Percentiles rank a stretch among this genome's conserved stretches.
phyloP scores from a whole-genome alignment of 345 rosid species.

The Syzygium aqueum region DNA sequence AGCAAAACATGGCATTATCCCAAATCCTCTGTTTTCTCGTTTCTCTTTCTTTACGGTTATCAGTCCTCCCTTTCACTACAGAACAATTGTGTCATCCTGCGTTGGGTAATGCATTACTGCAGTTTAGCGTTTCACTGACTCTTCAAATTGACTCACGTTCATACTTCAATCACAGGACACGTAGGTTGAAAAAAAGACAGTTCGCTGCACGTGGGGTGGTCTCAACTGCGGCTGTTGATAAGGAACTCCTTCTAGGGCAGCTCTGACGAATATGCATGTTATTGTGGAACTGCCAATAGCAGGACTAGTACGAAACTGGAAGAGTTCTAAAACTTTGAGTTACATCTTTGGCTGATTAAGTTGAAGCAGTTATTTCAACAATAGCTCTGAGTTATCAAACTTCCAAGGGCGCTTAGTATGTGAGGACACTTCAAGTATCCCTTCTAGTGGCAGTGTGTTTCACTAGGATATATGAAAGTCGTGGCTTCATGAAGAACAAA shows the following conservation, averaged over 20 bases:
- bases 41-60: background rate
- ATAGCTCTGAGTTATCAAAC: too few relatives aligned
- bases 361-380: too few relatives aligned
- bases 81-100: background rate
- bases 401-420: too few relatives aligned
- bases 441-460: too few relatives aligned
- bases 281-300: background rate
- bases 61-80: background rate
- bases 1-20: background rate
- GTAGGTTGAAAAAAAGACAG: background rate
- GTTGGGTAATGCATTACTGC: background rate
- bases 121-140: background rate
- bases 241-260: too few relatives aligned
- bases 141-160: conserved; percentile 1
- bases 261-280: too few relatives aligned
- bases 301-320: background rate
- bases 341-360: background rate
- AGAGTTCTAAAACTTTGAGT: background rate
- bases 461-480: too few relatives aligned
- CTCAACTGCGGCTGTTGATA: too few relatives aligned
- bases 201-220: background rate
- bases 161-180: background rate
- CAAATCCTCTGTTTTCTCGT: background rate
- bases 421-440: too few relatives aligned
- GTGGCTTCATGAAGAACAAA: background rate